Conservation (phyloP, 176 grass and related monocot genomes). For the Phyllostachys edulis region DNA sequence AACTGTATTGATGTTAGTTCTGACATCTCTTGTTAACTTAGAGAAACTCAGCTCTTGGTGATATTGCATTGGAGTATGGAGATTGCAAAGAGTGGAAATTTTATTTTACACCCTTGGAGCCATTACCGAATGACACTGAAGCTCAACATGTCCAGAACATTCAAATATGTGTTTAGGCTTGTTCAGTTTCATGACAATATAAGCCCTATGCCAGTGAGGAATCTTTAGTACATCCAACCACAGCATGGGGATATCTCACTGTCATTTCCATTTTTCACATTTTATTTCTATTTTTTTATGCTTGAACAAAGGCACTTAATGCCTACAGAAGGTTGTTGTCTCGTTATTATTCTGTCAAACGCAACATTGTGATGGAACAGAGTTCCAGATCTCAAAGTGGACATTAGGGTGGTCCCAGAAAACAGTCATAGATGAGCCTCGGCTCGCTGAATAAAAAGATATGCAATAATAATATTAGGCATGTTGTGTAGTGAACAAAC, state of each 20-base stretch:
- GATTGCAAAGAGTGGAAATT: too few species aligned
- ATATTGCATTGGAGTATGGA: too few species aligned
- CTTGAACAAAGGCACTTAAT: not conserved
- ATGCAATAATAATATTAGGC: not conserved
- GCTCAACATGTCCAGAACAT: too few species aligned
- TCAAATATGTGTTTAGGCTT: too few species aligned
- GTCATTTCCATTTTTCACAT: conserved; percentile 1
- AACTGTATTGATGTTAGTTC: too few species aligned
- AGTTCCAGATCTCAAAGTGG: not conserved
- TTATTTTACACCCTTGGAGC: too few species aligned
- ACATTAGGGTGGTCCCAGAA: not conserved
- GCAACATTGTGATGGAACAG: conserved; percentile 8
- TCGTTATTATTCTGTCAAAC: not conserved
- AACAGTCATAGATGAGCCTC: not conserved
- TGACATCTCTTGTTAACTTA: too few species aligned
- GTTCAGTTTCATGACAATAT: not conserved
- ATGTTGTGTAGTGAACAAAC: not conserved
- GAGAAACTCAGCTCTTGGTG: too few species aligned
- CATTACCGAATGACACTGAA: too few species aligned
- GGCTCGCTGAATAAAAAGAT: not conserved
- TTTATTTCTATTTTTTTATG: not conserved
- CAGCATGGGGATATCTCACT: not conserved
- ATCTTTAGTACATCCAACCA: not conserved
- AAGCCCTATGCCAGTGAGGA: not conserved
- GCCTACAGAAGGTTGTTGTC: not conserved